Percentiles rank a stretch among this genome's conserved stretches.
Conservation (phyloP, 2,329 filamentous ascomycete genomes). For the Cladophialophora exuberans region DNA sequence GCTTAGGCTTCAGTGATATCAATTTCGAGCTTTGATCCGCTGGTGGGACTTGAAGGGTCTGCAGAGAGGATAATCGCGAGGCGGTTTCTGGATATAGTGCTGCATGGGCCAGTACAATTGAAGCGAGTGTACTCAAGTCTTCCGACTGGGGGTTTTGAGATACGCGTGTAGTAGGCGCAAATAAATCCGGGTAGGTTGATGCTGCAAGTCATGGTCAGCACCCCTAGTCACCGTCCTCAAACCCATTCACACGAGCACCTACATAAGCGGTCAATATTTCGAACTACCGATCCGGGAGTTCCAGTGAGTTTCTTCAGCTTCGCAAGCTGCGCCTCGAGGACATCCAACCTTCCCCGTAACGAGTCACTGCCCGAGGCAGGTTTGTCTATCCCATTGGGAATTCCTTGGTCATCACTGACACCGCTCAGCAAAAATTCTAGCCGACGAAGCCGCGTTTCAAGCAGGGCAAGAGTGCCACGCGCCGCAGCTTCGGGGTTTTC, state of each 20-base stretch:
- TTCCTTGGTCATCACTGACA: constrained; percentile 44
- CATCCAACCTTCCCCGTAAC: constrained; percentile 43
- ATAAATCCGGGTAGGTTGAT: constrained; percentile 21
- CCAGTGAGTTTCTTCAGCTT: constrained; percentile 42
- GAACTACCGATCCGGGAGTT: constrained; percentile 35
- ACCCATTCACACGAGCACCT: constrained; percentile 14
- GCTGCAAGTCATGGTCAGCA: constrained; percentile 9
- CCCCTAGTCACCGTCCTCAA: not conserved
- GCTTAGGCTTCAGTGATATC: constrained; percentile 46
- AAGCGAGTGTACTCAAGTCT: constrained; percentile 37
- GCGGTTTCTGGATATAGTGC: constrained; percentile 52
- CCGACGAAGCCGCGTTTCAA: constrained; percentile 48
- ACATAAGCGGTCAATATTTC: constrained; percentile 49
- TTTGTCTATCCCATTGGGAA: constrained; percentile 40
- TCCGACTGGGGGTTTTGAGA: constrained; percentile 11
- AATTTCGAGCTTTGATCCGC: constrained; percentile 46
- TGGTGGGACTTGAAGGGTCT: constrained; percentile 51
- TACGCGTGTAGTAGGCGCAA: constrained; percentile 17
- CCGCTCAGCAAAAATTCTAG: constrained; percentile 51
- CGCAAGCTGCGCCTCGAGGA: constrained; percentile 43
- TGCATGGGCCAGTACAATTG: constrained; percentile 48
- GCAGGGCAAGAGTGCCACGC: constrained; percentile 36
- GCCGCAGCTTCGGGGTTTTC: constrained; percentile 25
- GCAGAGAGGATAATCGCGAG: constrained; percentile 51
- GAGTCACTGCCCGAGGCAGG: constrained; percentile 43